A percentile compares a stretch with the other conserved stretches of the same genome.
These are phyloP conservation scores for Sporothrix sp. DNA, from an alignment of 2,329 filamentous ascomycete genomes.

Conservation along the genomic window DNA sequence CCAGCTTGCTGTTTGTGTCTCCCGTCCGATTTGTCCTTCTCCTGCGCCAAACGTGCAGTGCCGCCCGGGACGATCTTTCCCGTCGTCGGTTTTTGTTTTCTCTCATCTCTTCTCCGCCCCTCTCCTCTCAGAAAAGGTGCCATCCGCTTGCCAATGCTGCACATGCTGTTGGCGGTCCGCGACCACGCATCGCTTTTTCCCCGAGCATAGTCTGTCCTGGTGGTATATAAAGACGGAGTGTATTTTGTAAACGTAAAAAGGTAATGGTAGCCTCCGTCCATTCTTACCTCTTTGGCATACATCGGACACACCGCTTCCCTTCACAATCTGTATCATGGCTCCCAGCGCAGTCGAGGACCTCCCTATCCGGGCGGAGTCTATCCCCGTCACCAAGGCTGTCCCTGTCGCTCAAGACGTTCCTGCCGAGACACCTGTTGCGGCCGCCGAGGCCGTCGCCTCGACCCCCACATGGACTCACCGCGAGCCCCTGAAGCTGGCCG, in stretches of 20 bases:
- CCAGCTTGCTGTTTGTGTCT: no score
- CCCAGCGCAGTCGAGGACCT: slow-evolving; percentile 19
- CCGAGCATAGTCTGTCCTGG: neutral
- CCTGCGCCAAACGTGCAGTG: no score
- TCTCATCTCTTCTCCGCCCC: neutral
- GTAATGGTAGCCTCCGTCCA: no score
- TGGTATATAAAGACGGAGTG: slow-evolving; percentile 3
- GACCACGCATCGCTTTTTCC: no score
- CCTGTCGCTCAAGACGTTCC: neutral
- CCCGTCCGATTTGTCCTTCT: no score
- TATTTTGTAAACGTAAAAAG: no score
- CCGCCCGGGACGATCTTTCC: no score
- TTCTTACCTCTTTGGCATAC: neutral
- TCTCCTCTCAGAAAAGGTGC: neutral
- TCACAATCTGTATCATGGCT: slow-evolving; percentile 16
- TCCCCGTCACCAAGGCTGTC: slow-evolving; percentile 4
- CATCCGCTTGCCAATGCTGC: neutral
- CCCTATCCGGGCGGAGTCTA: neutral
- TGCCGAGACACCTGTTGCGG: neutral
- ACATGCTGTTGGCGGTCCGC: no score
- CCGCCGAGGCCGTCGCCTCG: neutral
- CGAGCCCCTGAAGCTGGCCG: slow-evolving; percentile 39
- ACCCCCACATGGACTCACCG: slow-evolving; percentile 10
- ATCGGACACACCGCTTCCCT: neutral
- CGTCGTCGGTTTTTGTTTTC: neutral